Conservation (phyloP, 768 basidiomycete species). For the Astraeus odoratus region DNA sequence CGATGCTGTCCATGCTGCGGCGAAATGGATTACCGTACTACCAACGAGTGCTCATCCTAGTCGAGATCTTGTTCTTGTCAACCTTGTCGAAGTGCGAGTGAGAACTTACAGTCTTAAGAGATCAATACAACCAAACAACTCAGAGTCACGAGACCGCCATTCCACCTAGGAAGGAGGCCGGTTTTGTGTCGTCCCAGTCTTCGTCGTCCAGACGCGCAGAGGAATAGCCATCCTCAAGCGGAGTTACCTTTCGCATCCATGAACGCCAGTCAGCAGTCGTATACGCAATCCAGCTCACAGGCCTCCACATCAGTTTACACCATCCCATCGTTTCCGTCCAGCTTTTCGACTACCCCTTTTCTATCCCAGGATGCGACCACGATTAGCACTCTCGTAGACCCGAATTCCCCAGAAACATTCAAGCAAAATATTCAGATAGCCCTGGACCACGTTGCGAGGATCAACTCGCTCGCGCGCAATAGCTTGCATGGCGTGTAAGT, state of each 20-base stretch:
- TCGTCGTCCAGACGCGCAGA: too few species aligned
- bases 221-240: too few species aligned
- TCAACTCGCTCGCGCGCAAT: conserved; percentile 43
- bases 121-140: too few species aligned
- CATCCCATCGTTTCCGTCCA: conserved; percentile 12
- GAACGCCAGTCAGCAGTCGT: conserved; percentile 11
- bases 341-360: conserved; percentile 11
- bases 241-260: too few species aligned
- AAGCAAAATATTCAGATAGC: conserved; percentile 47
- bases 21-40: too few species aligned
- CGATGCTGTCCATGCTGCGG: conserved; percentile 2
- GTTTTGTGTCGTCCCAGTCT: too few species aligned
- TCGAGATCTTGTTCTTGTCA: too few species aligned
- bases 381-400: conserved; percentile 31
- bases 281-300: conserved; percentile 9
- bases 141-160: too few species aligned
- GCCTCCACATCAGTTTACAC: conserved; percentile 13
- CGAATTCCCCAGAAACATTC: conserved; percentile 56
- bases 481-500: conserved; percentile 51
- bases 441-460: conserved; percentile 41
- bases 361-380: conserved; percentile 23
- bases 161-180: too few species aligned
- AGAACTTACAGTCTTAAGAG: too few species aligned
- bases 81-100: too few species aligned
- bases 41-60: too few species aligned